Base-by-base conservation (phyloP, 768 basidiomycete genomes). In the Mycena rosella region DNA sequence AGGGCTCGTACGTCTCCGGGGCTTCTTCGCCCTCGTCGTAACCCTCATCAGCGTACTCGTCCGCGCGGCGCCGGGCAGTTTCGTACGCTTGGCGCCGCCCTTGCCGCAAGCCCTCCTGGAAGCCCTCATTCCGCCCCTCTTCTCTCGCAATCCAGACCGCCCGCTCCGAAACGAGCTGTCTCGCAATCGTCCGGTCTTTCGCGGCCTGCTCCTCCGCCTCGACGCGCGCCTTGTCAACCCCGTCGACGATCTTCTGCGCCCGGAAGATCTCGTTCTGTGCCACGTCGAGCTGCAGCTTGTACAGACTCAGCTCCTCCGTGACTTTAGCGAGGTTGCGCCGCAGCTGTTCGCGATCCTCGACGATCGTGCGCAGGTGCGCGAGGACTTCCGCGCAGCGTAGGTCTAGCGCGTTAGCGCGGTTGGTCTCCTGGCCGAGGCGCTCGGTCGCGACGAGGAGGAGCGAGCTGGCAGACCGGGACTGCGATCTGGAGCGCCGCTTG, bases 241-340 rank as follows among this genome's bases (percentile, higher is more conserved):
- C 78, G 65, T 79, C 82, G 45, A 89, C 74, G 6, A 85, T 79
- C 7, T 84, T 82, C 71, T 88, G 85, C 5, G 86, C 87, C 34
- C 84, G 83, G 26, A 78, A 72, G 48, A 91, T 87, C 74, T 91
- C 88, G 61, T 80, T 78, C 69, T 90, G 88, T 18, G 90, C 89
- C 36, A 83, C 78, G 20, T 87, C 85, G 29, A 89, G 76, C 79
- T 89, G 87, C 1, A 86, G 54, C 73, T 88, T 89, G 73, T 89
- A 91, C 59, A 89, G 59, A 53, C 79, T 77, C 51, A 90, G 73
- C 67, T 91, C 89, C 34, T 88, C 83, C 74, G 77, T 57, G 70
- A 81, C 69, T 6, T 72, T 75, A 4, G 73, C 58, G 11, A 84
- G 65, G 10, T 80, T 79, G 32, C 73, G 71, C 34, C 83, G 78